Evolutionary conservation across 345 rosid genomes (phyloP).

Genomic region (Ceriops zippeliana): DNA sequence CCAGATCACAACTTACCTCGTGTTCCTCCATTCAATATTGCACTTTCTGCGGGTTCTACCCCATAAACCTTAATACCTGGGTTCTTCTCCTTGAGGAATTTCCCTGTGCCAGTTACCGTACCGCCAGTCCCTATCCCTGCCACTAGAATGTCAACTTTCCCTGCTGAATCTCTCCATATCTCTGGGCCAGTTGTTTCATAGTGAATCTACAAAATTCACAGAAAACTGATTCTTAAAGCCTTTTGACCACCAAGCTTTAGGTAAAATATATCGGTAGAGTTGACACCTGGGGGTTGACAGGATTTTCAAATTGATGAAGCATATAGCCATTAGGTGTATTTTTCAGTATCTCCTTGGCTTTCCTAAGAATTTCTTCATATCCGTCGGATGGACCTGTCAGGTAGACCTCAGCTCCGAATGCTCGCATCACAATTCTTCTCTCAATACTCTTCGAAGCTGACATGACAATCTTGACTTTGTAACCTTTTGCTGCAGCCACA

Average conservation of each 20-base stretch:
- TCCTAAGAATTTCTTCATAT: background rate
- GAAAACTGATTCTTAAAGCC: background rate
- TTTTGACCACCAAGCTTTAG: background rate
- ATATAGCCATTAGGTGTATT: conserved; percentile 25
- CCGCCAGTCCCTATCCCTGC: conserved; percentile 29
- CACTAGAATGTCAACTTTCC: conserved; percentile 20
- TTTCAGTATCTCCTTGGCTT: conserved; percentile 18
- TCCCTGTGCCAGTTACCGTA: conserved; percentile 26
- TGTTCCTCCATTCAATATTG: conserved; percentile 29
- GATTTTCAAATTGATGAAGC: conserved; percentile 24
- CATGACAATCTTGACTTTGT: conserved; percentile 17
- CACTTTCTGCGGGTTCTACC: conserved; percentile 31
- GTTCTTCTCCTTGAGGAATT: conserved; percentile 24
- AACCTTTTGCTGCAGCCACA: conserved; percentile 24
- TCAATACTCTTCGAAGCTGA: conserved; percentile 26
- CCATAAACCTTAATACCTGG: conserved; percentile 30
- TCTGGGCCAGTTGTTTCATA: conserved; percentile 32
- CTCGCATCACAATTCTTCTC: conserved; percentile 21
- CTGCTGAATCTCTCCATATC: conserved; percentile 23
- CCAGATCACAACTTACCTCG: conserved; percentile 6
- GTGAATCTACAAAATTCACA: conserved; percentile 7
- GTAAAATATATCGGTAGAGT: background rate
- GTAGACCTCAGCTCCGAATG: conserved; percentile 25
- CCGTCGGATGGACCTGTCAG: conserved; percentile 16
- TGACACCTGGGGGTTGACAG: conserved; percentile 19